Evolutionary conservation across 164 flowering plant genomes (phyloP), one percentile per base, ranked within the genome.

Genomic region (Dillenia turbinata): DNA sequence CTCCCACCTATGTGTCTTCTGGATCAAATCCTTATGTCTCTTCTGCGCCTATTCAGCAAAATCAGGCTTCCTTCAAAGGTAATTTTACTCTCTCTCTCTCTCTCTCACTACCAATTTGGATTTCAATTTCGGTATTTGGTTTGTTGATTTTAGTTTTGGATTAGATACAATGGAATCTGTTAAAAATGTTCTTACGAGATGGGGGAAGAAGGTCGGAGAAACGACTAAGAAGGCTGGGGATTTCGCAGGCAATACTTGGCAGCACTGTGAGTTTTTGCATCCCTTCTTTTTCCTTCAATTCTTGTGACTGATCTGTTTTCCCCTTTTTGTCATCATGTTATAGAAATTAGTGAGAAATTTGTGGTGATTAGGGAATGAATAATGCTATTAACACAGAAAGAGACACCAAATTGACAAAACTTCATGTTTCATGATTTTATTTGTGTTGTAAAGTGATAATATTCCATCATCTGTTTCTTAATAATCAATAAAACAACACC

Each of bases 221-320:
- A 85, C 87, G 0, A 67, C 83, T 8, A 79, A 69, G 71, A 83
- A 81, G 70, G 85, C 87, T n/a, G 85, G 79, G 75, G 83, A 75
- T 71, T 71, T 83, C 51, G 90, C 90, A 53, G 85, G 87, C 13
- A 83, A 85, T 63, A 83, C 85, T 17, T 85, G 90, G 90, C 90
- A 85, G 70, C 87, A 85, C 71, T 72, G 90, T 85, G 54, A 78
- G 86, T 62, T 49, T 52, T 15, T 44, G 9, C 40, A 33, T 33
- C 40, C 61, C 26, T 0, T 44, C 14, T n/a, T 13, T 15, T n/a
- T 63, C n/a, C 14, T 49, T 54, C 16, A n/a, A 9, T 49, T 19
- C 17, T 57, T 50, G 49, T 7, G 40, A 33, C 5, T 33, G 40
- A 33, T 7, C 40, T 33, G 40, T 33, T 33, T 33, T 33, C 40